A percentile compares a stretch with the other conserved stretches of the same genome.
These are phyloP conservation scores for Hyphodiscus sp. DNA, from an alignment of 2,329 filamentous ascomycete species.

Conservation along the genomic window DNA sequence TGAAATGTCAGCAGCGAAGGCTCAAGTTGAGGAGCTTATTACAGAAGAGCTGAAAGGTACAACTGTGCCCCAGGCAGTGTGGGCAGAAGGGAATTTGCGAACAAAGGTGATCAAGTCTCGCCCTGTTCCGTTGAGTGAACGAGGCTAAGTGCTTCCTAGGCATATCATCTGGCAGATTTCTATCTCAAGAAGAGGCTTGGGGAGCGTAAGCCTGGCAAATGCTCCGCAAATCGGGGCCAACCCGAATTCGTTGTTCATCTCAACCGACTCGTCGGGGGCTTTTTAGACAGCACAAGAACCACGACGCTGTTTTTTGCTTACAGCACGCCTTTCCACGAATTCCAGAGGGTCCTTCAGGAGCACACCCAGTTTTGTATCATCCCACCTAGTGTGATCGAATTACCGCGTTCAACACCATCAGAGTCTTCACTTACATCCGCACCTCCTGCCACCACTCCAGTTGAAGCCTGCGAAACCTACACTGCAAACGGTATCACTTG, in stretches of 20 bases:
- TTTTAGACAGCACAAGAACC: neutral
- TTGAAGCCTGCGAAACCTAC: neutral
- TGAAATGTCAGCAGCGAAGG: neutral
- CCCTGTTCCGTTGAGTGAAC: neutral
- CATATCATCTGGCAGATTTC: neutral
- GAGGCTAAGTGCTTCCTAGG: neutral
- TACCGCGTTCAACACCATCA: neutral
- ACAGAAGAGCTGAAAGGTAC: constrained; percentile 1
- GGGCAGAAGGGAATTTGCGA: neutral
- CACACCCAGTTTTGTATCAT: constrained; percentile 13
- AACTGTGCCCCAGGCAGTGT: neutral
- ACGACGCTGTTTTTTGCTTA: constrained; percentile 13
- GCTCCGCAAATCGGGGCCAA: neutral
- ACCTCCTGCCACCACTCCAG: neutral
- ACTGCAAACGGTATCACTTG: neutral
- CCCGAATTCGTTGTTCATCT: neutral
- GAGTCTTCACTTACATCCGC: neutral
- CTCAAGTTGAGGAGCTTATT: constrained; percentile 1
- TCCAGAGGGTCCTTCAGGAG: constrained; percentile 14
- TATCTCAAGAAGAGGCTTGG: neutral
- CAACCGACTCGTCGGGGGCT: neutral
- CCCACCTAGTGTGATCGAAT: constrained; percentile 8
- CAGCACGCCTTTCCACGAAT: constrained; percentile 7
- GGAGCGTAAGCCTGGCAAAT: neutral
- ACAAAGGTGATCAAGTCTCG: neutral